Evolutionary conservation across 2,329 filamentous ascomycete species (phyloP), one percentile per base, ranked within the genome.

Genomic region (Clonostachys rhizophaga): DNA sequence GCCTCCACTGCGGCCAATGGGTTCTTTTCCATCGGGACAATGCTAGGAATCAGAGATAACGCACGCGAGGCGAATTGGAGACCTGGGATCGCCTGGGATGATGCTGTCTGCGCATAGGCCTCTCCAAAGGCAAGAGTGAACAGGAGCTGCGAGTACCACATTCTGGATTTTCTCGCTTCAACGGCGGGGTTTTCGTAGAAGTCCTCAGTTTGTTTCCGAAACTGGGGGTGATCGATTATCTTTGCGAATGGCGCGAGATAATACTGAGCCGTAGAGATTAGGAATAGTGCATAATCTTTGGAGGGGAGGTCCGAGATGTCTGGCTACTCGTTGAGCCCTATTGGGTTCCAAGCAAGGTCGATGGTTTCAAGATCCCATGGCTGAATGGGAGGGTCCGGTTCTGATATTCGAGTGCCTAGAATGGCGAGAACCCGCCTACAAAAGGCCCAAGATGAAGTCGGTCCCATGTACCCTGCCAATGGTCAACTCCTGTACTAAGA

Each of bases 371-470:
- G 46, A 40, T 64, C 59, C 53, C 60, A 62, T n/a, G 62, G 62
- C 42, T 62, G 59, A 12, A 61, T 57, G 8, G 54, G 55, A 37
- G 51, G 58, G n/a, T 59, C 61, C 1, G 60, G 56, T n/a, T 63
- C 61, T 1, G 62, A 59, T 6, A 63, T 54, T 36, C 57, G 55
- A 43, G 60, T 55, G 5, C 63, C 62, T 33, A 66, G 57, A 1
- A 65, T 49, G 16, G 57, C 57, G 6, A 65, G 47, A 2, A 65
- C 63, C 4, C 63, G 55, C 20, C 61, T 59, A 43, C 61, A 64
- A 42, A 65, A 65, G 6, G 63, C 63, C 63, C 63, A 65, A 18
- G 62, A 64, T 4, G 63, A 65, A 2, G 62, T 61, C 3, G 63
- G 62, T 2, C 63, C 63, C 57, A 64, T 64, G 45, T 64, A 64